Percentiles rank a stretch among this genome's conserved stretches.
phyloP scores from a whole-genome alignment of 345 rosid genomes.

The Aquilaria yunnanensis region DNA sequence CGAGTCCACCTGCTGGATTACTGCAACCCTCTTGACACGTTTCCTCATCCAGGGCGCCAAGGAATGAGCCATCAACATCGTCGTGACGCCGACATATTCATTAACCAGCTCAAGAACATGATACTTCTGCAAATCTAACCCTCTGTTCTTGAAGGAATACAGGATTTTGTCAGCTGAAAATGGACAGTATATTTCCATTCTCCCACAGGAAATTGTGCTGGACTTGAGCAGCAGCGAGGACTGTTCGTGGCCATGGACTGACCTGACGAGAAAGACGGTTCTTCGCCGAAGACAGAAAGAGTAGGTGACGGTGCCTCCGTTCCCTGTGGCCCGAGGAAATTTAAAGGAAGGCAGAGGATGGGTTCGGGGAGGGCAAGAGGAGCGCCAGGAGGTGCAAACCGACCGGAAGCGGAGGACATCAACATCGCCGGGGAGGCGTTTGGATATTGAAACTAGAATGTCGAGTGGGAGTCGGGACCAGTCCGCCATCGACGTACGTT shows the following conservation, averaged over 20 bases:
- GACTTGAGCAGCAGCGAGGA: constrained; percentile 3
- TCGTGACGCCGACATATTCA: neutral
- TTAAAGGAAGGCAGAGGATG: constrained; percentile 3
- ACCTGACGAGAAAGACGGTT: constrained; percentile 15
- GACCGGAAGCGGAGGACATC: constrained; percentile 25
- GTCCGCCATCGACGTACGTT: neutral
- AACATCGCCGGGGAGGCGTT: constrained; percentile 6
- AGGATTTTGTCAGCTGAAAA: neutral
- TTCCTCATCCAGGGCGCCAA: neutral
- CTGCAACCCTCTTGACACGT: neutral
- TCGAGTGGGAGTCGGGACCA: constrained; percentile 17
- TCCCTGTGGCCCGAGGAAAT: neutral
- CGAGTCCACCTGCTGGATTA: neutral
- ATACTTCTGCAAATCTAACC: neutral
- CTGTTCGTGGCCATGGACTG: neutral
- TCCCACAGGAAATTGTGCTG: neutral
- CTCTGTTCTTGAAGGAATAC: neutral
- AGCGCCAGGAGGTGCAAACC: constrained; percentile 13
- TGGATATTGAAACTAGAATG: constrained; percentile 12
- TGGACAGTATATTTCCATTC: neutral
- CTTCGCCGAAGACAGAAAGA: neutral
- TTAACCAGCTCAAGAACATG: constrained; percentile 3
- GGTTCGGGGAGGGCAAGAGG: constrained; percentile 4
- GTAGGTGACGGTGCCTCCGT: neutral
- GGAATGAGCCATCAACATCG: neutral